phyloP scores from a whole-genome alignment of 2,329 filamentous ascomycete genomes.

The Graphilbum sp. region DNA sequence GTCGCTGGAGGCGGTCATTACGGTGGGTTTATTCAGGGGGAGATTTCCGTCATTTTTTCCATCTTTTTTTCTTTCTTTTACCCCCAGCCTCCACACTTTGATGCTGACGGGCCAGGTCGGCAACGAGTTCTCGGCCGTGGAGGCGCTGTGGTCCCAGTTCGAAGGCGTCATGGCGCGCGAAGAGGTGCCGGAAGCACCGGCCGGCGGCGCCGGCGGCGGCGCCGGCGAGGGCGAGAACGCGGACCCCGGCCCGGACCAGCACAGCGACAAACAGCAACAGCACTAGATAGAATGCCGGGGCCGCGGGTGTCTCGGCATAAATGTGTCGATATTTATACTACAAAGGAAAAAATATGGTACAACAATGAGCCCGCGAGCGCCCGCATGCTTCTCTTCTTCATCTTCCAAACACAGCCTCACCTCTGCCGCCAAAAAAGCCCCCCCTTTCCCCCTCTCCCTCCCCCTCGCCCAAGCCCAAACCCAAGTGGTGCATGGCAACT shows the following conservation, averaged over 20 bases:
- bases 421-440: no score
- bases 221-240: background rate
- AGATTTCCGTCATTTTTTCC: background rate
- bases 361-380: no score
- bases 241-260: background rate
- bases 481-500: no score
- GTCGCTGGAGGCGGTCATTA: constrained; percentile 77
- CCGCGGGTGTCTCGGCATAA: no score
- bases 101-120: constrained; percentile 43
- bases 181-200: constrained; percentile 6
- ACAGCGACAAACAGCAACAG: no score
- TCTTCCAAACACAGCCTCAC: no score
- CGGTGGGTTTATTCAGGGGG: constrained; percentile 44
- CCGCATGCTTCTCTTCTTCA: no score
- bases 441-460: no score
- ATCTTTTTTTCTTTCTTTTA: background rate
- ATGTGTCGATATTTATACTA: no score
- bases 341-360: no score
- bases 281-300: no score
- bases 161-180: constrained; percentile 81
- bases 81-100: background rate
- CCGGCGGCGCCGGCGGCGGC: background rate
- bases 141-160: constrained; percentile 93
- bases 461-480: no score
- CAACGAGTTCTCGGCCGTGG: constrained; percentile 93